Evolutionary conservation across 2,329 filamentous ascomycete species (phyloP).

Genomic region (Neopestalotiopsis sp.): DNA sequence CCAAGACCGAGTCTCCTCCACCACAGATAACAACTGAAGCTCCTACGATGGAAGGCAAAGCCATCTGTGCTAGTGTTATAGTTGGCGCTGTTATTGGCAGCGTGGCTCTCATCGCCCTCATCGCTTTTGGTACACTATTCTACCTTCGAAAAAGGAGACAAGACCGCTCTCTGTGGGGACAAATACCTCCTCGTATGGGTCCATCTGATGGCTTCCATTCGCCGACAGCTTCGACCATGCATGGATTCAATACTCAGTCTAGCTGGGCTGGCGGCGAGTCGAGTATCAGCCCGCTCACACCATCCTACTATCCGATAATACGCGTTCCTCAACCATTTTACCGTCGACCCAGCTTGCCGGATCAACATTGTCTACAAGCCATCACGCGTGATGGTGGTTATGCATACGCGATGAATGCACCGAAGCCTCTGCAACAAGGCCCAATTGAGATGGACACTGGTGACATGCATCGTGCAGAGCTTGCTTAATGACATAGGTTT

Average conservation of each 20-base stretch:
- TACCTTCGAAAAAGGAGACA: slow-evolving; percentile 17
- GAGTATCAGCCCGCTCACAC: neutral
- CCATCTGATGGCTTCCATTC: neutral
- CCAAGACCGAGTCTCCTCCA: slow-evolving; percentile 2
- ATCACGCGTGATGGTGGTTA: neutral
- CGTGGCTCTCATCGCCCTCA: slow-evolving; percentile 23
- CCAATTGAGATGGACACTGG: neutral
- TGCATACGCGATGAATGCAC: neutral
- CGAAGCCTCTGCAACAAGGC: neutral
- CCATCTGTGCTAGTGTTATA: slow-evolving; percentile 19
- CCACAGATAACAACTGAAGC: neutral
- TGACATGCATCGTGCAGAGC: neutral
- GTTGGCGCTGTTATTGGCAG: slow-evolving; percentile 28
- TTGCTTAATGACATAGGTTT: neutral
- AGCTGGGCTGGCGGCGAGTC: neutral
- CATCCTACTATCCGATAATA: neutral
- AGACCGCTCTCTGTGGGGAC: neutral
- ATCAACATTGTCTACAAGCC: neutral
- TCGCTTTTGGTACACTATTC: slow-evolving; percentile 22
- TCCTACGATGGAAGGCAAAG: neutral
- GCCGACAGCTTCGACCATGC: neutral
- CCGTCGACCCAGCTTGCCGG: neutral
- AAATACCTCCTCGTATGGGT: neutral
- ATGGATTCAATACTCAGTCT: slow-evolving; percentile 8
- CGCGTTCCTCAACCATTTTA: neutral